Evolutionary conservation across 176 grass and related monocot genomes (phyloP), one percentile per base, ranked within the genome.

Genomic region (Paspalum vaginatum): DNA sequence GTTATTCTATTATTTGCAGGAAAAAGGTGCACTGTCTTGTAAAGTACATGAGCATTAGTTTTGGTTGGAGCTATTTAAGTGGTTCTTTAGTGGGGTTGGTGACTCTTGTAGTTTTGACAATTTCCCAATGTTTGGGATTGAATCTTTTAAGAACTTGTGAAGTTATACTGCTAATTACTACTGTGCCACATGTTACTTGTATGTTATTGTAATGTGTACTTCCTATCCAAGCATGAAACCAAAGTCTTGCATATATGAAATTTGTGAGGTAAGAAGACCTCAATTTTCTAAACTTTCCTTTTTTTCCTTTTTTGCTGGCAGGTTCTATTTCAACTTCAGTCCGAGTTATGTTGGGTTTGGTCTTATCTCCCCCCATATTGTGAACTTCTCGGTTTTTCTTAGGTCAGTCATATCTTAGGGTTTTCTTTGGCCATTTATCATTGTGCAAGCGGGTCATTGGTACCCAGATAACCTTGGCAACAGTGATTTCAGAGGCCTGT

Each of bases 331-430:
- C 44, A 32, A 84, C 60, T 88, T 88, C 68, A 88, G 82, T 61
- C 86, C 86, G 46, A 79, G 86, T 84, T 88, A 79, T 88, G 86
- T 88, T 42, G 86, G 86, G 16, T 88, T 84, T 88, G 86, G 86
- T 66, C 75, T 88, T 88, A 83, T 88, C 65, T 88, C 74, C 43
- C 80, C 80, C 43, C 86, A 83, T 58, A 74, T 79, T 79, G 86
- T 88, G 44, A 88, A 88, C 42, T 88, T 67, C 59, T 88, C 86
- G 2, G 86, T 88, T 72, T 88, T 88, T 55, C 74, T 88, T 73
- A 80, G 80, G 50, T 79, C 86, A 13, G 67, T 83, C 42, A 79
- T 88, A 79, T 88, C 86, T 65, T 88, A 74, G 59, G 80, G 86
- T 57, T 60, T 88, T 66, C 86, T 88, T 49, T 88, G 86, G 86